Conservation (phyloP, 192 early-diverging fungal genomes). For the Entrophospora sp. region DNA sequence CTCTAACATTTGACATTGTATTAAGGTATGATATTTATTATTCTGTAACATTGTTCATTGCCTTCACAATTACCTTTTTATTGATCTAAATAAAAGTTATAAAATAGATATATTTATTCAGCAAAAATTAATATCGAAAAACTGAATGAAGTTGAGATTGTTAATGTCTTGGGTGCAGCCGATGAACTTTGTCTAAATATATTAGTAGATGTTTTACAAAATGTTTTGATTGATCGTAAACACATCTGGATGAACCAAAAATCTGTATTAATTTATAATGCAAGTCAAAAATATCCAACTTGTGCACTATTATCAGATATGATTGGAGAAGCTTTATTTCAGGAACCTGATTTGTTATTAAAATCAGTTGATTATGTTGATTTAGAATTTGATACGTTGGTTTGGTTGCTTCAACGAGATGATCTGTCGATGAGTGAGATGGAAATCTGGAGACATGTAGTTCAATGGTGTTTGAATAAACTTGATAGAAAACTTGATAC, state of each 20-base stretch:
- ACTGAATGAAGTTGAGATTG: too few species aligned
- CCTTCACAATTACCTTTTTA: too few species aligned
- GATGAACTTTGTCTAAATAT: not conserved
- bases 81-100: too few species aligned
- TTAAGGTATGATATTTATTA: not conserved
- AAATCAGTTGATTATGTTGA: not conserved
- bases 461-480: not conserved
- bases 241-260: constrained; percentile 2
- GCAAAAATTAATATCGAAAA: too few species aligned
- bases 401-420: not conserved
- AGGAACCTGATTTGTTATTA: constrained; percentile 12
- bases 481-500: not conserved
- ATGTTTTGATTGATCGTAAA: not conserved
- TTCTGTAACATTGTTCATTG: too few species aligned
- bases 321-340: constrained; percentile 1
- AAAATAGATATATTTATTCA: too few species aligned
- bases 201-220: constrained; percentile 2
- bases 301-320: not conserved
- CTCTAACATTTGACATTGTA: not conserved
- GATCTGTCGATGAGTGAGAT: not conserved
- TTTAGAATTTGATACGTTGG: not conserved
- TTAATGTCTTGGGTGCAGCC: constrained; percentile 3
- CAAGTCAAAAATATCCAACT: constrained; percentile 4
- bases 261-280: constrained; percentile 14
- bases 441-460: constrained; percentile 2